Evolutionary conservation across 2,329 filamentous ascomycete genomes (phyloP).

Genomic region (Sclerotinia trifoliorum): DNA sequence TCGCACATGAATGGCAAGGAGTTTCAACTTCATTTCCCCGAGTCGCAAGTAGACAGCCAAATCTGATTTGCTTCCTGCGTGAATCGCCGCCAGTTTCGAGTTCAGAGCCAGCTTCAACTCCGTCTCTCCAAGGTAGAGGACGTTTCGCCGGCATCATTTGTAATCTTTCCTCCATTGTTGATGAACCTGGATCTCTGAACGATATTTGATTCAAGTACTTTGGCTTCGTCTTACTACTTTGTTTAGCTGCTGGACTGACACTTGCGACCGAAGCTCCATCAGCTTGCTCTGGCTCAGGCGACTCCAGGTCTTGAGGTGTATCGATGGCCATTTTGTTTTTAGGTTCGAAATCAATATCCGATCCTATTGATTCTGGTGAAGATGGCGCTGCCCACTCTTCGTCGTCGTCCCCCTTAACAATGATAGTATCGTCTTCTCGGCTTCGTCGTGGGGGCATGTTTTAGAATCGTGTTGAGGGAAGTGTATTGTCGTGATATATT

Average conservation of each 20-base stretch:
- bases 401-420: constrained; percentile 36
- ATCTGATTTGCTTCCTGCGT: constrained; percentile 39
- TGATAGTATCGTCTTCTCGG: constrained; percentile 31
- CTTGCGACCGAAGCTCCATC: constrained; percentile 1
- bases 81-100: constrained; percentile 39
- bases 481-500: constrained; percentile 21
- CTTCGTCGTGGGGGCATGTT: constrained; percentile 19
- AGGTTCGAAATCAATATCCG: constrained; percentile 22
- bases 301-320: constrained; percentile 34
- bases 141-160: constrained; percentile 38
- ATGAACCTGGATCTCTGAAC: constrained; percentile 16
- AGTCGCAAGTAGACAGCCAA: constrained; percentile 39
- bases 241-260: constrained; percentile 7
- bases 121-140: constrained; percentile 37
- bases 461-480: constrained; percentile 8
- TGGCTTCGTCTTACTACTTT: constrained; percentile 3
- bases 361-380: constrained; percentile 31
- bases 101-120: constrained; percentile 37
- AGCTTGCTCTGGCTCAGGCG: constrained; percentile 29
- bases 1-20: constrained; percentile 38
- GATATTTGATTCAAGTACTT: constrained; percentile 21
- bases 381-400: constrained; percentile 28
- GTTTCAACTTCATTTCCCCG: constrained; percentile 34
- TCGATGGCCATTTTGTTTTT: constrained; percentile 24
- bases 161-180: constrained; percentile 38